Percentiles rank a stretch among this genome's conserved stretches.
These are phyloP conservation scores for Fraxinus pennsylvanica DNA, from an alignment of 257 asterid genomes.

Conservation along the genomic window DNA sequence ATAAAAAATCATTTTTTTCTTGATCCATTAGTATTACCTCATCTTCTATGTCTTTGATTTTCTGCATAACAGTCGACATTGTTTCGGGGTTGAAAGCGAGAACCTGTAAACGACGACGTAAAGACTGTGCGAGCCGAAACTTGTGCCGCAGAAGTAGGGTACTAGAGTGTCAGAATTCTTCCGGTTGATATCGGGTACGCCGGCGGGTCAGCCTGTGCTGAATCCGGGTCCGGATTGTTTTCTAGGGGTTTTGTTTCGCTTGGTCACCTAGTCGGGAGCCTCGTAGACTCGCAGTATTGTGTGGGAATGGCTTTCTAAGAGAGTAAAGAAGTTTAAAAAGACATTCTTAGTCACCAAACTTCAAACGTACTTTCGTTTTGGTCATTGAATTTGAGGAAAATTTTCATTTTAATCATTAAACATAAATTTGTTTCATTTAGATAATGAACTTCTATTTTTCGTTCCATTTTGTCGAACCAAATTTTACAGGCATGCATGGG, in stretches of 20 bases:
- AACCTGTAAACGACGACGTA: conserved; percentile 21
- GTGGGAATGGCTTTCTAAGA: not conserved
- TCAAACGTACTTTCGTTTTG: not conserved
- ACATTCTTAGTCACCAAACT: not conserved
- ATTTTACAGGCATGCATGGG: too few species aligned
- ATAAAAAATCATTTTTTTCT: not conserved
- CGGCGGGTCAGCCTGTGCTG: not conserved
- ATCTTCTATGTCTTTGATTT: conserved; percentile 98
- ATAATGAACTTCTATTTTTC: too few species aligned
- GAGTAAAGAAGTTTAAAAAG: too few species aligned
- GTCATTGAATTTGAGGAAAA: not conserved
- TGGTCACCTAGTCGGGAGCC: conserved; percentile 7
- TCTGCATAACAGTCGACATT: conserved; percentile 98
- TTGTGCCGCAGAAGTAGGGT: not conserved
- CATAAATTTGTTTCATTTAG: too few species aligned
- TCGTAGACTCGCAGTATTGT: not conserved
- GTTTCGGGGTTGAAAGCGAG: conserved; percentile 21
- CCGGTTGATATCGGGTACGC: not conserved
- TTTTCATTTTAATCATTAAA: not conserved
- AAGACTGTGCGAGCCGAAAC: conserved; percentile 23
- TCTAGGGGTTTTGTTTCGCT: not conserved
- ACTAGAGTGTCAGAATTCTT: not conserved
- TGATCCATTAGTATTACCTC: conserved; percentile 51
- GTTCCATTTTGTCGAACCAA: too few species aligned
- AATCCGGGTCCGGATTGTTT: not conserved